Base-by-base conservation (phyloP, 768 basidiomycete genomes). In the Auriscalpium orientale region DNA sequence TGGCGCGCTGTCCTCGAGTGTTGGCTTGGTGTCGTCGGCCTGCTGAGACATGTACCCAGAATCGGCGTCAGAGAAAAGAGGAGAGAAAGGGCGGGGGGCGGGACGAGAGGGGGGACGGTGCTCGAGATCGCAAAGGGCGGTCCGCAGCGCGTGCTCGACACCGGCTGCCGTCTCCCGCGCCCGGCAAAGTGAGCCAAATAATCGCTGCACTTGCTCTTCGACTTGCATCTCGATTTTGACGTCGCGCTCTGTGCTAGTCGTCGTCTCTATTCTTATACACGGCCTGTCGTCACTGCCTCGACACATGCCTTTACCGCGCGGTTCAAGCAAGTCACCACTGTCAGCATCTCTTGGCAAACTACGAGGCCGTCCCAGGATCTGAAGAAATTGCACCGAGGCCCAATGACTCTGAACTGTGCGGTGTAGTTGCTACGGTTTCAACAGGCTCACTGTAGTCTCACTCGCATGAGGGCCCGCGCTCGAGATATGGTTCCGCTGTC, bases 21-120 rank as follows among this genome's bases (percentile, higher is more conserved):
- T 22, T 16, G n/a, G 33, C 16, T 16, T 33, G 35, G 20, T 59
- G 53, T 38, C 28, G 28, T 60, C 51, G 22, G 49, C 16, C 13
- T 55, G 46, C 28, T 56, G 43, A 40, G 58, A 57, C 61, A 62
- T 62, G 50, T 21, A 46, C 51, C 46, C 50, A 16, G 34, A 47
- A 35, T 34, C 51, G 22, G 18, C 28, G 40, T 53, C 52, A 45
- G 52, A 53, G 40, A 53, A 28, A 28, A 28, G 21, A n/a, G 49
- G 47, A 58, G 51, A 37, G 16, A 40, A 21, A 18, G 28, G n/a
- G 37, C 6, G 34, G 28, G 20, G 15, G 28, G 45, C 11, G 46
- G 20, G 28, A 15, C 21, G 40, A 35, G 16, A 12, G 38, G 22
- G 21, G 13, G 37, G 49, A 13, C 33, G 21, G 20, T 33, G 34